Base-by-base conservation (phyloP, 208 protist species). In the Crithidia sp. region DNA sequence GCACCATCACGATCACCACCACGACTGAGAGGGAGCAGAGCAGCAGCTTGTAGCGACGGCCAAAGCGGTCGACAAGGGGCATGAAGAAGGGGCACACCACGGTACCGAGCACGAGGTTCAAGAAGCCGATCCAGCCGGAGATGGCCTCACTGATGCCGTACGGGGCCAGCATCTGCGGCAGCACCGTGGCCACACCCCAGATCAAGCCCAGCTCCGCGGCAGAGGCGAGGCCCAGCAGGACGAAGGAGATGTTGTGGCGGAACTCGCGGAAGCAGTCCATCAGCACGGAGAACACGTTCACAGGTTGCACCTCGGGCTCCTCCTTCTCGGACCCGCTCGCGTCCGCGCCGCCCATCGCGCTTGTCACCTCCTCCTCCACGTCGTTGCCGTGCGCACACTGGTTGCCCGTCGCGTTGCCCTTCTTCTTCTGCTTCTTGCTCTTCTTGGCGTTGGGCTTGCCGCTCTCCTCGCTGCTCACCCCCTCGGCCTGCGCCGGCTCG, bases 151-250 rank as follows among this genome's bases (percentile, higher is more conserved):
- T 81, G 36, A 94, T 75, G 47, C 86, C 82, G 74, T 89, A 91
- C 17, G 89, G 89, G 44, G 54, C 50, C 7, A 92, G 71, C 76
- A 90, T 89, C 75, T 94, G 89, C 41, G 89, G 86, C 19, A 94
- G 73, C 19, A 94, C 87, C 17, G 85, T 92, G 0, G 86, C 86
- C n/a, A 94, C 72, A 39, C 82, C 74, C 89, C 89, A 94, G 53
- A 94, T 87, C 39, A 91, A 65, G 4, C 89, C 89, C 50, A 92
- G 71, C 78, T 90, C 86, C n/a, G 85, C 79, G 5, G 85, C 86
- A 8, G 83, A 88, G 47, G 72, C 72, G 69, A 91, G 55, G 55
- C 69, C 54, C n/a, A 94, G 84, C 74, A 91, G 76, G 17, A 67
- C 67, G 74, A 94, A 91, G 41, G 84, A 89, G 17, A 61, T 44